These are phyloP conservation scores for Daucus carota DNA, from an alignment of 129 eudicot genomes.

Conservation along the genomic window DNA sequence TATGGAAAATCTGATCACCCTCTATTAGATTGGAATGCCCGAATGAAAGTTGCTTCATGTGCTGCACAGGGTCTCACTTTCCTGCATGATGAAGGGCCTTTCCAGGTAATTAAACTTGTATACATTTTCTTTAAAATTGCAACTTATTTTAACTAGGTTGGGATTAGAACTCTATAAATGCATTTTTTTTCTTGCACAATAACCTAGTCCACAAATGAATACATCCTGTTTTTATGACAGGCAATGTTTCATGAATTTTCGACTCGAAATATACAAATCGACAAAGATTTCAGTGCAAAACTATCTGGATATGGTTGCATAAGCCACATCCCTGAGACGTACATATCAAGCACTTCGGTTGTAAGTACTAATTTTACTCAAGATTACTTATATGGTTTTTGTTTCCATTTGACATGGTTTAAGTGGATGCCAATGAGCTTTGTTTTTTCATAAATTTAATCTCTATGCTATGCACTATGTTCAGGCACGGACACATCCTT, in stretches of 20 bases:
- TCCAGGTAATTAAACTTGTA: slow-evolving; percentile 53
- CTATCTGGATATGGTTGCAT: slow-evolving; percentile 95
- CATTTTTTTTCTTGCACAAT: not conserved
- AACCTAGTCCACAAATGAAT: not conserved
- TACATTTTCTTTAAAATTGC: not conserved
- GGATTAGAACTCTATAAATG: not conserved
- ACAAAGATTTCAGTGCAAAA: slow-evolving; percentile 95
- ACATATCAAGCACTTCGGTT: slow-evolving; percentile 45
- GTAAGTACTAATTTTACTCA: slow-evolving; percentile 33
- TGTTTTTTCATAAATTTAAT: not conserved
- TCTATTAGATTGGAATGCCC: slow-evolving; percentile 85
- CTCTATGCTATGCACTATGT: slow-evolving; percentile 6
- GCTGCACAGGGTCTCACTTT: slow-evolving; percentile 95
- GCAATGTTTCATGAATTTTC: slow-evolving; percentile 98
- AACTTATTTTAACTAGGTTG: not conserved
- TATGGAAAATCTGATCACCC: slow-evolving; percentile 84
- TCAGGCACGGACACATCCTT: slow-evolving; percentile 74
- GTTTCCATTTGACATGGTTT: not conserved
- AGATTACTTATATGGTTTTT: not conserved
- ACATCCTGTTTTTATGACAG: slow-evolving; percentile 30
- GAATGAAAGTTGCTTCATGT: slow-evolving; percentile 93
- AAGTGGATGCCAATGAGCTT: not conserved
- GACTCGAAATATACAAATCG: slow-evolving; percentile 85
- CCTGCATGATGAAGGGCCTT: slow-evolving; percentile 95
- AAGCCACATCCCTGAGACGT: slow-evolving; percentile 68